Evolutionary conservation across 2,329 filamentous ascomycete genomes (phyloP).

Genomic region (Arthrobotrys conoides): DNA sequence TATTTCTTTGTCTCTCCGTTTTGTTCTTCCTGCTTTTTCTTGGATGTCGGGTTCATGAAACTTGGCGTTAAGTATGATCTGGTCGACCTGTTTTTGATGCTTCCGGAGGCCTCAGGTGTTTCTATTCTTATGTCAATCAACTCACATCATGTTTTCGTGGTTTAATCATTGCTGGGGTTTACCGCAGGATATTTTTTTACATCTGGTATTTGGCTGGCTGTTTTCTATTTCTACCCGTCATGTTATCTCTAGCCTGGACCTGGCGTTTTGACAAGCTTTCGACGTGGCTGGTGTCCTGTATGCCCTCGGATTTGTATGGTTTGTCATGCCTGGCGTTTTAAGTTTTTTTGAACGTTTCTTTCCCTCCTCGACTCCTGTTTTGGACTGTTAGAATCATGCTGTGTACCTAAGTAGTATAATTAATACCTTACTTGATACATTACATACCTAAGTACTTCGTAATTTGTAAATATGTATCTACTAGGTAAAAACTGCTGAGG

Average conservation of each 20-base stretch:
- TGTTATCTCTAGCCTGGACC: constrained; percentile 1
- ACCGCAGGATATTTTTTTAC: constrained; percentile 5
- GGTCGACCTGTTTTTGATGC: constrained; percentile 15
- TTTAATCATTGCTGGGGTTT: constrained; percentile 15
- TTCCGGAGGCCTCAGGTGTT: constrained; percentile 7
- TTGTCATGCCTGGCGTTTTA: constrained; percentile 8
- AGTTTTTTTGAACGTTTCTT: too few relatives aligned
- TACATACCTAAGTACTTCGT: too few relatives aligned
- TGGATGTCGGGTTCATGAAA: constrained; percentile 23
- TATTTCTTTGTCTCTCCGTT: not conserved
- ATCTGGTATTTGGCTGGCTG: constrained; percentile 14
- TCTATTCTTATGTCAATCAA: constrained; percentile 1
- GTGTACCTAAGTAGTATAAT: too few relatives aligned
- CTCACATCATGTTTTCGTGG: not conserved
- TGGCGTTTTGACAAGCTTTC: constrained; percentile 2
- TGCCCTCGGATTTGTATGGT: constrained; percentile 17
- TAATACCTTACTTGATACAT: not conserved
- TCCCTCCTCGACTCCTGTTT: not conserved
- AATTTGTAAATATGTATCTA: too few relatives aligned
- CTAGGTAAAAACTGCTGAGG: too few relatives aligned
- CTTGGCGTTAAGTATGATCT: constrained; percentile 36
- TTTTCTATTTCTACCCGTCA: constrained; percentile 5
- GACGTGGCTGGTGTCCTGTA: constrained; percentile 7
- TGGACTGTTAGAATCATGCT: constrained; percentile 12
- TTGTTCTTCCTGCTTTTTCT: not conserved